These are phyloP conservation scores for Candida silvatica DNA, from an alignment of 805 yeast genomes.

Conservation along the genomic window DNA sequence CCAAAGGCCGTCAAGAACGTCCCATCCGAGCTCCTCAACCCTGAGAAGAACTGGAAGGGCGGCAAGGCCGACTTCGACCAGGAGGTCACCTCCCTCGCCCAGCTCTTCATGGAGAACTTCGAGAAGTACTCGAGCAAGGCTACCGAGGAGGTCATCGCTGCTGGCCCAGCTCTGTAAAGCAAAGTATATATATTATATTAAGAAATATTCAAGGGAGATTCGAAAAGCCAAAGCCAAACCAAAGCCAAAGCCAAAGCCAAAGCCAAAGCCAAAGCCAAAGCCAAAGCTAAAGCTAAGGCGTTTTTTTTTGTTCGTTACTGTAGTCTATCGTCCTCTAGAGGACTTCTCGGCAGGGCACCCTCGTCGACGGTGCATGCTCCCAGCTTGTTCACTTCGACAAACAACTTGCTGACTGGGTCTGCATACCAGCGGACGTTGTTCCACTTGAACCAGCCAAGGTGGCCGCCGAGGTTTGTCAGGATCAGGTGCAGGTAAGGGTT, in stretches of 20 bases:
- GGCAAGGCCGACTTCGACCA: slow-evolving; percentile 41
- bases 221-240: too few species aligned
- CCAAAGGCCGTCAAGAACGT: slow-evolving; percentile 80
- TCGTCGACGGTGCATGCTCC: neutral
- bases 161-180: slow-evolving; percentile 67
- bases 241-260: too few species aligned
- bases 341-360: neutral
- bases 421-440: slow-evolving; percentile 62
- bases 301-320: too few species aligned
- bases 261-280: too few species aligned
- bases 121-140: slow-evolving; percentile 76
- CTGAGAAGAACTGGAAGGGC: slow-evolving; percentile 70
- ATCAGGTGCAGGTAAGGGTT: slow-evolving; percentile 57
- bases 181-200: neutral
- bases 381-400: neutral
- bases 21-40: slow-evolving; percentile 80
- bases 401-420: slow-evolving; percentile 36
- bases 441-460: slow-evolving; percentile 66
- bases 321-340: neutral
- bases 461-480: slow-evolving; percentile 69
- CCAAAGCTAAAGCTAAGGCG: too few species aligned
- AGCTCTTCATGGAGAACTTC: slow-evolving; percentile 79
- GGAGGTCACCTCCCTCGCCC: slow-evolving; percentile 62
- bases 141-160: slow-evolving; percentile 80
- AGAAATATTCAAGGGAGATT: too few species aligned